These are phyloP conservation scores for Mortierella sp. DNA, from an alignment of 371 early-diverging fungal genomes.

Conservation along the genomic window DNA sequence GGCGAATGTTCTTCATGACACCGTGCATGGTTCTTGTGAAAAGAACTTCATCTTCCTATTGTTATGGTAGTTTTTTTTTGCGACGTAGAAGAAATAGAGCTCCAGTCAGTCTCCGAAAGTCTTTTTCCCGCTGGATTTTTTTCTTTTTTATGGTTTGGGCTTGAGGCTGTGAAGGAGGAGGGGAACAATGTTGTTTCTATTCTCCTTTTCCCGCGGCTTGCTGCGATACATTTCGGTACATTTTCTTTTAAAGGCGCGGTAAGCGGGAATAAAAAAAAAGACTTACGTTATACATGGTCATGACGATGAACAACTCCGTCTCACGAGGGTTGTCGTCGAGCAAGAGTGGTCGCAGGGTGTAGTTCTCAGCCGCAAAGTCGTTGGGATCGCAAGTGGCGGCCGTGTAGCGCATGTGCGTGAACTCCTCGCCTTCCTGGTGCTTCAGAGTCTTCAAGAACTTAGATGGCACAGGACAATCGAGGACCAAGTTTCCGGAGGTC, in stretches of 20 bases:
- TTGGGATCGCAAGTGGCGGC: slow-evolving; percentile 75
- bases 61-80: neutral
- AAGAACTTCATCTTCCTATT: slow-evolving; percentile 74
- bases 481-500: slow-evolving; percentile 64
- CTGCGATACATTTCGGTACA: neutral
- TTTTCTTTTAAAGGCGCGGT: neutral
- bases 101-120: neutral
- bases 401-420: slow-evolving; percentile 70
- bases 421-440: slow-evolving; percentile 62
- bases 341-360: slow-evolving; percentile 66
- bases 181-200: slow-evolving; percentile 19
- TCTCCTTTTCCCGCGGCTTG: neutral
- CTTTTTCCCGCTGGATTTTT: slow-evolving; percentile 13
- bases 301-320: slow-evolving; percentile 76
- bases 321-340: slow-evolving; percentile 60
- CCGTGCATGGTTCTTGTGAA: slow-evolving; percentile 81
- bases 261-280: slow-evolving; percentile 3
- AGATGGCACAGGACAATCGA: slow-evolving; percentile 66
- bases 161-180: neutral
- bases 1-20: slow-evolving; percentile 78
- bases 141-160: slow-evolving; percentile 19
- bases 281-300: slow-evolving; percentile 85
- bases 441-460: slow-evolving; percentile 59
- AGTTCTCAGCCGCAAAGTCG: slow-evolving; percentile 70
- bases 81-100: neutral